phyloP scores from a whole-genome alignment of 129 eudicot species.

The Smallanthus sonchifolius region DNA sequence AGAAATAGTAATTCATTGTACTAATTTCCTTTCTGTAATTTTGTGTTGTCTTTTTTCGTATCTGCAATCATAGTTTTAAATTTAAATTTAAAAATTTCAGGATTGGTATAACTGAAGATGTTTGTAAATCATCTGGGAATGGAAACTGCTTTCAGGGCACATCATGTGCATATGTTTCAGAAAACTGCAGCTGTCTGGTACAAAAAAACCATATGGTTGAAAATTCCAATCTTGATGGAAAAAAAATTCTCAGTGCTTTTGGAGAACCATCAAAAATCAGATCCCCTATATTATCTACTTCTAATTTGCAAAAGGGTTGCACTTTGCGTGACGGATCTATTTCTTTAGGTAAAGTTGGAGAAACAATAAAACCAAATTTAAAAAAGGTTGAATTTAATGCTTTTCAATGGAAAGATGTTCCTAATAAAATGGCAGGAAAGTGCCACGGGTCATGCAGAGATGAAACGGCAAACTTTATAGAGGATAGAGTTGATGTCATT shows the following conservation, averaged over 20 bases:
- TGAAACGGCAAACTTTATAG: conserved; percentile 14
- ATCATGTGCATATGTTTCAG: conserved; percentile 30
- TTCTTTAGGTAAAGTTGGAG: conserved; percentile 27
- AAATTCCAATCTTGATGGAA: conserved; percentile 25
- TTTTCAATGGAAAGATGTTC: conserved; percentile 71
- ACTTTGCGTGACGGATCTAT: conserved; percentile 18
- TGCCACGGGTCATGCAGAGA: conserved; percentile 30
- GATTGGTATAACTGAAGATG: conserved; percentile 33
- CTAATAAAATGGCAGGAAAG: conserved; percentile 32
- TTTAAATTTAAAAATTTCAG: conserved; percentile 20
- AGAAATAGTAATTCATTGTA: conserved; percentile 13
- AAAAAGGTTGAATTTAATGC: conserved; percentile 32
- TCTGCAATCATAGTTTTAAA: not conserved
- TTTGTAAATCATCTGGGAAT: conserved; percentile 13
- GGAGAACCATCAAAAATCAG: conserved; percentile 28
- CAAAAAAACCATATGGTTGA: conserved; percentile 14
- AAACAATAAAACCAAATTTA: conserved; percentile 14
- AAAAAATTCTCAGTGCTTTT: conserved; percentile 10
- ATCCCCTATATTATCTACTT: conserved; percentile 23
- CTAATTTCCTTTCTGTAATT: not conserved
- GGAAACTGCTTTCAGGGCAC: conserved; percentile 36
- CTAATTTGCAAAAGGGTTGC: conserved; percentile 23
- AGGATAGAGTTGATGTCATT: conserved; percentile 18
- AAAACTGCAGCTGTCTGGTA: conserved; percentile 34
- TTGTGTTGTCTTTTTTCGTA: not conserved